Conservation (phyloP, 768 basidiomycete species). For the Auriculariales sp. region DNA sequence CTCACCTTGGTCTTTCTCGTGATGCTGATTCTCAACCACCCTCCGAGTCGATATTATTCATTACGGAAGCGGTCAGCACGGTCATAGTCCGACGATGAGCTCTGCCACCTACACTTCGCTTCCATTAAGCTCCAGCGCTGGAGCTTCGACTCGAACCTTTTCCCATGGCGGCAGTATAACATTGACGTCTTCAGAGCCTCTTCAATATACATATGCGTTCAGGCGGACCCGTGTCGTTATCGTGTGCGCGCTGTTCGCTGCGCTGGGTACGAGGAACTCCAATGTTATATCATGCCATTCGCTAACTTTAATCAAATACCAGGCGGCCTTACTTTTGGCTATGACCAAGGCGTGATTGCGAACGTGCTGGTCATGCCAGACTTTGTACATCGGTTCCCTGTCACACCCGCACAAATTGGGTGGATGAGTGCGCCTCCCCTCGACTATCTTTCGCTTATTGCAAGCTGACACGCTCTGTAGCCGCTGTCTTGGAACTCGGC, state of each 20-base stretch:
- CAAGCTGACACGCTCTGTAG: too few species aligned
- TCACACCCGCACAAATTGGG: constrained; percentile 60
- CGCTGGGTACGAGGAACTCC: neutral
- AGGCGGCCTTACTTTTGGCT: constrained; percentile 67
- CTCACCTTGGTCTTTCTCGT: too few species aligned
- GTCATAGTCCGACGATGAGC: too few species aligned
- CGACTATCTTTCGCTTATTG: too few species aligned
- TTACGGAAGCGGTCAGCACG: too few species aligned
- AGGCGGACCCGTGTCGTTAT: neutral
- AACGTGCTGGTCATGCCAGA: constrained; percentile 76
- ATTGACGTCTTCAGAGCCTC: neutral
- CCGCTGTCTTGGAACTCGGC: constrained; percentile 65
- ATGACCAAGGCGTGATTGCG: constrained; percentile 77
- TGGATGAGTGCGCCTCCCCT: too few species aligned
- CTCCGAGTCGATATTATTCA: too few species aligned
- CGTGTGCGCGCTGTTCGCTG: neutral
- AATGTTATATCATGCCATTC: neutral
- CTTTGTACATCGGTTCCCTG: constrained; percentile 52
- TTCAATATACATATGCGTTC: neutral
- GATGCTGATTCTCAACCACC: too few species aligned
- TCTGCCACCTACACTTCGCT: too few species aligned
- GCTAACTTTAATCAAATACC: too few species aligned
- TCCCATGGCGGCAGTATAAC: neutral
- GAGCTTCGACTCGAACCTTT: neutral
- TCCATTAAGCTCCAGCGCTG: neutral